These are phyloP conservation scores for Microcyclosporella mali DNA, from an alignment of 2,329 filamentous ascomycete genomes.

Conservation along the genomic window DNA sequence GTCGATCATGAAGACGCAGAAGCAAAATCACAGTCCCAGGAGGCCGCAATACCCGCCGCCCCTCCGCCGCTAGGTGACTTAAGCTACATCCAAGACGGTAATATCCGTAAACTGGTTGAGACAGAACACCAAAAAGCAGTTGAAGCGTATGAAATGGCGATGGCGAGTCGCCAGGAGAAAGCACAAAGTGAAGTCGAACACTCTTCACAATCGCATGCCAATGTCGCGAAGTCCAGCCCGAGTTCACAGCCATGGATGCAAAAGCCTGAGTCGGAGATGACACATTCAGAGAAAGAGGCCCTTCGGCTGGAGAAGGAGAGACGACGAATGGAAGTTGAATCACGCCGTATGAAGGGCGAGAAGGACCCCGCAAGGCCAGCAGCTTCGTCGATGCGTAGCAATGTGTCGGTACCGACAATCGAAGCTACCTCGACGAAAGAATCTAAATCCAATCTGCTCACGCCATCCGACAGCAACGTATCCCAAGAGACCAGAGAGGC, in stretches of 20 bases:
- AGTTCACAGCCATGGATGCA: not conserved
- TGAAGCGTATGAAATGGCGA: conserved; percentile 59
- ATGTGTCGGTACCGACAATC: not conserved
- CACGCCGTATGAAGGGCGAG: conserved; percentile 27
- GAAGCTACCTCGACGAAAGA: conserved; percentile 4
- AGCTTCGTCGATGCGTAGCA: not conserved
- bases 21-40: not conserved
- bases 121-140: conserved; percentile 58
- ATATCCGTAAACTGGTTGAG: conserved; percentile 60
- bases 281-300: conserved; percentile 26
- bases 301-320: conserved; percentile 25
- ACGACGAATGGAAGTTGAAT: conserved; percentile 29
- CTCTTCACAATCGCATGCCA: conserved; percentile 16
- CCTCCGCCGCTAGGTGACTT: conserved; percentile 48
- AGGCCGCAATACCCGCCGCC: conserved; percentile 41
- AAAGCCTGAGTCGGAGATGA: conserved; percentile 22
- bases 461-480: conserved; percentile 13
- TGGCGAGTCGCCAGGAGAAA: conserved; percentile 51
- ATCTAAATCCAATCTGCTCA: conserved; percentile 2
- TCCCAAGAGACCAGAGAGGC: conserved; percentile 17
- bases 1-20: not conserved
- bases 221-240: conserved; percentile 1
- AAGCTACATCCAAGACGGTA: conserved; percentile 55
- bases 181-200: conserved; percentile 14
- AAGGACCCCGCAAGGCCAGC: conserved; percentile 7